Percentiles rank a stretch among this genome's conserved stretches.
Conservation (phyloP, 768 basidiomycete species). For the Bullera alba region DNA sequence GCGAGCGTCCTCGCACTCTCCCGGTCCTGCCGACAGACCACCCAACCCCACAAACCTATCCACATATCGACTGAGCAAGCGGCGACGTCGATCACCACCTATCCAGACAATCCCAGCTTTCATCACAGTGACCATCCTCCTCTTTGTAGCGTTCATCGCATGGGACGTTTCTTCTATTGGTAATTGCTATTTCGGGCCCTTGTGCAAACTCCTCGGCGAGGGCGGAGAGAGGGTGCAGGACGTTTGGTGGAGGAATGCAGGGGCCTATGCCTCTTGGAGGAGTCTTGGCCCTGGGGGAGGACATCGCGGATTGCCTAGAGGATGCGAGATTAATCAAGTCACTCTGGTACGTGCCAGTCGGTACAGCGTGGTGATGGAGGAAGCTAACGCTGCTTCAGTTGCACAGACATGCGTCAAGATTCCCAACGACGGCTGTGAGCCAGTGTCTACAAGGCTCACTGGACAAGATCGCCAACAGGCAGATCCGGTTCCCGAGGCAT, state of each 20-base stretch:
- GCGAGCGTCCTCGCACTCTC: too few relatives aligned
- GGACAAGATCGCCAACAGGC: constrained; percentile 22
- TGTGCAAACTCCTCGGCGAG: constrained; percentile 25
- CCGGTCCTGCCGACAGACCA: too few relatives aligned
- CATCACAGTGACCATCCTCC: constrained; percentile 2
- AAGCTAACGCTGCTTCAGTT: constrained; percentile 19
- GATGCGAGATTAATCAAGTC: constrained; percentile 37
- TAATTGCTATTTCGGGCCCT: constrained; percentile 22
- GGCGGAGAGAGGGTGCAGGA: constrained; percentile 13
- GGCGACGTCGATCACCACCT: constrained; percentile 7
- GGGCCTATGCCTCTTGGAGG: constrained; percentile 33
- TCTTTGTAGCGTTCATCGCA: constrained; percentile 18
- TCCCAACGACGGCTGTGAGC: constrained; percentile 21
- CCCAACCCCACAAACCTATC: too few relatives aligned
- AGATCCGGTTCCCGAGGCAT: constrained; percentile 15
- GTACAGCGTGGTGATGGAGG: neutral
- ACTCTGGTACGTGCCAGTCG: constrained; percentile 22
- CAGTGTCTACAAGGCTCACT: constrained; percentile 17
- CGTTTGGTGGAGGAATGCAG: constrained; percentile 33
- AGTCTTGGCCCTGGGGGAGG: constrained; percentile 28
- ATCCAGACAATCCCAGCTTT: constrained; percentile 3
- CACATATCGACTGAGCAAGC: too few relatives aligned
- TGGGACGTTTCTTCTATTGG: constrained; percentile 31
- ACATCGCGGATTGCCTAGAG: constrained; percentile 25
- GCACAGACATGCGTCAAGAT: constrained; percentile 37